phyloP scores from a whole-genome alignment of 495 filamentous ascomycete species.

The Copromyces sp. region DNA sequence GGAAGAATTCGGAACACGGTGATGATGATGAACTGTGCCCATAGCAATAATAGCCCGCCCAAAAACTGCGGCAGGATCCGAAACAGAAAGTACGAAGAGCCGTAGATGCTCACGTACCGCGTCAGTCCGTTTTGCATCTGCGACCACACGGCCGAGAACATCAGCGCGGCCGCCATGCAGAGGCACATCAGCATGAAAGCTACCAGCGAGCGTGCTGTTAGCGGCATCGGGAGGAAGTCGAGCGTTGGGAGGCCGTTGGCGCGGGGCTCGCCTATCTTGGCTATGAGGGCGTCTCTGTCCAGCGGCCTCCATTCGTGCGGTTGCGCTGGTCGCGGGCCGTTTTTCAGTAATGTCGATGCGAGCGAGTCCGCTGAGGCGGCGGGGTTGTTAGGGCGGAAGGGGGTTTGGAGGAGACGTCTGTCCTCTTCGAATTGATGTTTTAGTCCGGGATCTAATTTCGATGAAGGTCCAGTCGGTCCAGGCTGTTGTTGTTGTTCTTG shows the following conservation, averaged over 20 bases:
- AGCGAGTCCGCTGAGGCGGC: constrained; percentile 22
- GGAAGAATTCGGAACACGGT: constrained; percentile 71
- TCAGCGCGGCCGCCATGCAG: constrained; percentile 59
- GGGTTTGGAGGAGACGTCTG: neutral
- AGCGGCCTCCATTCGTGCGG: constrained; percentile 22
- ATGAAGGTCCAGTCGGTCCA: neutral
- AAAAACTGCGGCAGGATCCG: constrained; percentile 72
- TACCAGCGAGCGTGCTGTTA: constrained; percentile 52
- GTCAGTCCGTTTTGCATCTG: constrained; percentile 51
- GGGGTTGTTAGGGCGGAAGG: constrained; percentile 1
- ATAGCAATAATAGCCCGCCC: constrained; percentile 62
- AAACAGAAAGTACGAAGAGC: constrained; percentile 73
- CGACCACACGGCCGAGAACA: constrained; percentile 68
- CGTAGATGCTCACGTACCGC: constrained; percentile 53
- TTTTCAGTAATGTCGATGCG: constrained; percentile 18
- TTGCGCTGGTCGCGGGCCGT: constrained; percentile 10
- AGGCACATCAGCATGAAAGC: constrained; percentile 49
- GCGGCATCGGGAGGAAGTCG: constrained; percentile 53
- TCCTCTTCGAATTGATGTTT: neutral
- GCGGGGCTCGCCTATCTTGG: constrained; percentile 6
- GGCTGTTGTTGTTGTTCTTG: constrained; percentile 1
- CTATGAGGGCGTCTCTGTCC: constrained; percentile 10
- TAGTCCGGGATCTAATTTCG: neutral
- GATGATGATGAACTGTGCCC: constrained; percentile 60
- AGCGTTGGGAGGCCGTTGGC: constrained; percentile 34